phyloP scores from a whole-genome alignment of 768 basidiomycete species.

The Panellus pusillus region DNA sequence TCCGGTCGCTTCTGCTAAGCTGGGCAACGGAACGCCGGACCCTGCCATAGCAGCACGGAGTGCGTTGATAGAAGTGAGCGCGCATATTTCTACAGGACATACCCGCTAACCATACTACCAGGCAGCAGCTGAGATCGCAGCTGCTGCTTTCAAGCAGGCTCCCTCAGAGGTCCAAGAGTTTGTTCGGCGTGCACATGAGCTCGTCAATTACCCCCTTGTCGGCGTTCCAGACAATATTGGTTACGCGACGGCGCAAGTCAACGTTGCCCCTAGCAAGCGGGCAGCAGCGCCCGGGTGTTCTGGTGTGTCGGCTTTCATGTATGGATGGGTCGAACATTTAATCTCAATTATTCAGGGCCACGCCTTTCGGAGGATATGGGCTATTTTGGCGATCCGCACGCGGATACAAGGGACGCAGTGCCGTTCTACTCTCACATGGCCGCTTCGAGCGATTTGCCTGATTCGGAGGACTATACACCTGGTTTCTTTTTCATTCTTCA shows the following conservation, averaged over 20 bases:
- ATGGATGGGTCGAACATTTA: no score
- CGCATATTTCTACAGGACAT: background rate
- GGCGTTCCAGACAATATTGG: conserved; percentile 2
- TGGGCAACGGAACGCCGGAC: background rate
- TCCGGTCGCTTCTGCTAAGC: background rate
- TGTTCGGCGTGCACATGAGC: background rate
- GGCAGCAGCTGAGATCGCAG: background rate
- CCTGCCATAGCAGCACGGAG: background rate
- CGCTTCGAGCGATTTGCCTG: background rate
- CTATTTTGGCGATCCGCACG: background rate
- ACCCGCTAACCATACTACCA: background rate
- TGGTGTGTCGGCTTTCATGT: no score
- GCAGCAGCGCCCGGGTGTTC: no score
- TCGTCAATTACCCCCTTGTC: background rate
- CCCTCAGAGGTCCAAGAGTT: background rate
- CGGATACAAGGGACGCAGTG: background rate
- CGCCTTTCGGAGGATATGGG: background rate
- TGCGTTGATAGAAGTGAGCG: background rate
- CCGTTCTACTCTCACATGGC: conserved; percentile 1
- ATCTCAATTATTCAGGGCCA: background rate
- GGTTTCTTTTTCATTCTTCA: background rate
- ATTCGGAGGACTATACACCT: background rate
- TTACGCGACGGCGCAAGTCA: background rate
- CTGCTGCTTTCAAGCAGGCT: background rate
- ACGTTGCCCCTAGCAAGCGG: background rate